A percentile compares a stretch with the other conserved stretches of the same genome.
Conservation (phyloP, 331 rosid genomes). For the Telfairia occidentalis region DNA sequence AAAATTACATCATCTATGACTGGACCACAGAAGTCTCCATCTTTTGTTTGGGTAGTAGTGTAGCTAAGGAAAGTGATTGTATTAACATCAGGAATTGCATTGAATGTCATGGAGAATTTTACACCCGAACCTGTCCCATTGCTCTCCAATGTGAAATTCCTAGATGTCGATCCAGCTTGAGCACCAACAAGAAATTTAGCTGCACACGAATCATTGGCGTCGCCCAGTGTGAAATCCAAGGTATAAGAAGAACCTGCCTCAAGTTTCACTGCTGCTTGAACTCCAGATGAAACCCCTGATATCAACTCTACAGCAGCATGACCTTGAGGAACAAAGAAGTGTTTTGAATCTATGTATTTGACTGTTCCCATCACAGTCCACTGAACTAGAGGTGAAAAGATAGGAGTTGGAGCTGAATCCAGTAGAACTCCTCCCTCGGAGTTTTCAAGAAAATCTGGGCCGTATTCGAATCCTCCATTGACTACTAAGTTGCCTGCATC, state of each 20-base stretch:
- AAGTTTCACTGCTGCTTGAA: slow-evolving; percentile 18
- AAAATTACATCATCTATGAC: slow-evolving; percentile 26
- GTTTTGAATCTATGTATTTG: slow-evolving; percentile 18
- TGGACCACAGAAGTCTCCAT: slow-evolving; percentile 26
- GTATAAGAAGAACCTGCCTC: slow-evolving; percentile 17
- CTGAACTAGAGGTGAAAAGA: slow-evolving; percentile 19
- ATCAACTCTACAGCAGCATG: slow-evolving; percentile 25
- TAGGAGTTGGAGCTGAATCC: slow-evolving; percentile 17
- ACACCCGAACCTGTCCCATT: slow-evolving; percentile 23
- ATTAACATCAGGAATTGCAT: slow-evolving; percentile 9
- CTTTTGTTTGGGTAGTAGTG: slow-evolving; percentile 18
- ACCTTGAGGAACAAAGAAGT: slow-evolving; percentile 29
- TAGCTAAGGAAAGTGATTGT: slow-evolving; percentile 20
- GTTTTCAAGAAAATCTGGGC: slow-evolving; percentile 20
- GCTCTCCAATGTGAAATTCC: slow-evolving; percentile 23
- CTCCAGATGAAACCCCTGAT: slow-evolving; percentile 25
- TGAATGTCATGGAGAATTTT: slow-evolving; percentile 21
- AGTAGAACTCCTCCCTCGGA: slow-evolving; percentile 24
- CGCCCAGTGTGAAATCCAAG: slow-evolving; percentile 25
- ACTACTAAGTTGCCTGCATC: slow-evolving; percentile 15
- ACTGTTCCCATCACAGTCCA: slow-evolving; percentile 23
- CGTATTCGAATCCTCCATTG: slow-evolving; percentile 26
- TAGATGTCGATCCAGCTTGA: slow-evolving; percentile 19
- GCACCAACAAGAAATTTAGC: slow-evolving; percentile 18
- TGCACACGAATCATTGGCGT: slow-evolving; percentile 23